Percentiles rank a stretch among this genome's conserved stretches.
Conservation (phyloP, 768 basidiomycete genomes). For the Mycena rosella region DNA sequence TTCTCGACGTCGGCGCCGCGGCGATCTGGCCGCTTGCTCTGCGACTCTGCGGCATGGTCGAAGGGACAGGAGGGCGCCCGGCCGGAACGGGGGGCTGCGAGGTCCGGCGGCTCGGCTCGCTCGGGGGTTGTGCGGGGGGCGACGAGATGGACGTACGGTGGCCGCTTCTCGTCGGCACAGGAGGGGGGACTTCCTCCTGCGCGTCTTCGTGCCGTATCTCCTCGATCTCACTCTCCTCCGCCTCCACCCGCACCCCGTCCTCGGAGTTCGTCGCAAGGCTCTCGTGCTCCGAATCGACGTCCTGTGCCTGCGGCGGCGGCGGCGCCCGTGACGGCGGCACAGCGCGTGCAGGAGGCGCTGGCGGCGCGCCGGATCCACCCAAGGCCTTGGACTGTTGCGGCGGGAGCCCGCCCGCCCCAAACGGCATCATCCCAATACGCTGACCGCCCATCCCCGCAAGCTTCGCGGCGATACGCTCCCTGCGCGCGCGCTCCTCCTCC, state of each 20-base stretch:
- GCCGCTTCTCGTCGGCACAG: conserved; percentile 63
- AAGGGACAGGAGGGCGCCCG: conserved; percentile 53
- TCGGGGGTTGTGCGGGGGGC: conserved; percentile 48
- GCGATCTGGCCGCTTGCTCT: conserved; percentile 54
- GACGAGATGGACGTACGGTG: conserved; percentile 44
- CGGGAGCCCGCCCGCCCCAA: conserved; percentile 49
- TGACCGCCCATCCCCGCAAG: conserved; percentile 69
- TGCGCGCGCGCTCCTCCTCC: conserved; percentile 72
- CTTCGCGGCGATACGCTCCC: conserved; percentile 66
- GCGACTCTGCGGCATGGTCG: conserved; percentile 49
- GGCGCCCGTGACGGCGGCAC: conserved; percentile 46
- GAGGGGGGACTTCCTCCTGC: conserved; percentile 65
- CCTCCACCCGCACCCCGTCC: conserved; percentile 74
- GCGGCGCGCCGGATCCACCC: conserved; percentile 42
- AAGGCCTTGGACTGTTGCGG: conserved; percentile 47
- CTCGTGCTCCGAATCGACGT: conserved; percentile 62
- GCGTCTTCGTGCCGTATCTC: conserved; percentile 73
- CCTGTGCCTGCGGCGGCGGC: conserved; percentile 45
- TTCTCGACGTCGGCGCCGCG: conserved; percentile 48
- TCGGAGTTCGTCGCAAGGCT: conserved; percentile 58
- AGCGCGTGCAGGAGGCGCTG: conserved; percentile 44
- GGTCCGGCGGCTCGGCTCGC: conserved; percentile 32
- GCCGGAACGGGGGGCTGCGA: conserved; percentile 64
- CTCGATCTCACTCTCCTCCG: conserved; percentile 80
- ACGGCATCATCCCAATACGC: conserved; percentile 70